Evolutionary conservation across 192 early-diverging fungal genomes (phyloP), one percentile per base, ranked within the genome.

Genomic region (Spinellus fusiger): DNA sequence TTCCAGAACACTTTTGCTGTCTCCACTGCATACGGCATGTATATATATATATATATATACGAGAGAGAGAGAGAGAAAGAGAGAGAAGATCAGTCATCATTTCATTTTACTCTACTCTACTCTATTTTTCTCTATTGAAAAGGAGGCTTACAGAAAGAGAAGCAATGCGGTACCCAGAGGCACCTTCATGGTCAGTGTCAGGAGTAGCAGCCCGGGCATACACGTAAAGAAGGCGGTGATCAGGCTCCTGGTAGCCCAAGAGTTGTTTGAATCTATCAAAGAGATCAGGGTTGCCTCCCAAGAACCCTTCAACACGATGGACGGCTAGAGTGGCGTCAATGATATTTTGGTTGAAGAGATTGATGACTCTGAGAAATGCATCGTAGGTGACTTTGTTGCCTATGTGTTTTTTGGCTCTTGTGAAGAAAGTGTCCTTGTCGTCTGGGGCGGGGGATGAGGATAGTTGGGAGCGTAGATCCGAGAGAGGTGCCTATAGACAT

Each of bases 311-410:
- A 2, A 93, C 92, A 8, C 89, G 83, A 56, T 95, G 90, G 10
- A 95, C 85, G 26, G 98, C 74, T 3, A 86, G 80, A 61, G 89
- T 87, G 16, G 87, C 80, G 55, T 97, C 93, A 51, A 99, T 82
- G 26, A 97, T 88, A 71, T 96, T 89, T 65, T 97, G 92, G 64
- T 86, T 93, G 75, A 91, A 98, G 34, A 98, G 72, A 50, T 96
- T 95, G 5, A 99, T 70, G 1, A 99, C 77, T 71, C 96, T 98
- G 44, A 99, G 79, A 71, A 99, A 99, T 68, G 98, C 95, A 73
- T 88, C 89, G 73, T 95, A 99, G 0, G 88, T 87, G 9, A 78
- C 74, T 55, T 93, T 93, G 77, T 91, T 89, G 2, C 85, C 84
- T 44, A 99, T 91, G 66, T 84, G 81, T 33, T 80, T 80, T 69